phyloP scores from a whole-genome alignment of 208 protist species.

The Trypanosoma mega region DNA sequence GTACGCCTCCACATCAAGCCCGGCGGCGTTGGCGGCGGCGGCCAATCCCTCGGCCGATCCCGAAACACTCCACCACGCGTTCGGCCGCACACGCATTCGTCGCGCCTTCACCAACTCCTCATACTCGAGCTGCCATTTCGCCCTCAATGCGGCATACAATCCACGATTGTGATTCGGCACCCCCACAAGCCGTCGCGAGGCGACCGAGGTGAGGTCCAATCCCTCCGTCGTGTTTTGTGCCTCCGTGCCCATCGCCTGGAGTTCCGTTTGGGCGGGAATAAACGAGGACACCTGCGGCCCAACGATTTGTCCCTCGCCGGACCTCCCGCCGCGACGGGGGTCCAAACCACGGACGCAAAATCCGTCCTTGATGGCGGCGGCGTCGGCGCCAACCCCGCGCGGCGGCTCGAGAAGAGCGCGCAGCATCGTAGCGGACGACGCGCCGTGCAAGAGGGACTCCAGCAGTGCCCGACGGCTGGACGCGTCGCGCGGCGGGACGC shows the following conservation, averaged over 20 bases:
- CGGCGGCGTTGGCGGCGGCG: slow-evolving; percentile 1
- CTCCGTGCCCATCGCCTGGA: too few species aligned
- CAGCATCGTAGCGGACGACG: not conserved
- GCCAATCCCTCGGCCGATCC: slow-evolving; percentile 21
- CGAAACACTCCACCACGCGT: slow-evolving; percentile 34
- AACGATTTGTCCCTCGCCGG: too few species aligned
- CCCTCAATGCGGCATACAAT: slow-evolving; percentile 42
- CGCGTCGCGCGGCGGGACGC: too few species aligned
- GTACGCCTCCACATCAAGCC: slow-evolving; percentile 20
- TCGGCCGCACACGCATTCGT: slow-evolving; percentile 35
- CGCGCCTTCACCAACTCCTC: not conserved
- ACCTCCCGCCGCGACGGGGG: too few species aligned
- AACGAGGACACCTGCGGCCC: too few species aligned
- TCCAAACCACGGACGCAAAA: too few species aligned
- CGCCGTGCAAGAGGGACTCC: not conserved
- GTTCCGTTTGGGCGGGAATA: too few species aligned
- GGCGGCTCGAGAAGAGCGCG: not conserved
- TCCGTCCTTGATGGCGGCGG: too few species aligned
- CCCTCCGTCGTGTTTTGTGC: not conserved
- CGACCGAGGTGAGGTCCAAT: slow-evolving; percentile 7
- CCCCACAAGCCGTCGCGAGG: slow-evolving; percentile 35
- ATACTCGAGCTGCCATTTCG: not conserved
- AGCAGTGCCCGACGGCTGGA: not conserved
- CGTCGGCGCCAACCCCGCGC: too few species aligned
- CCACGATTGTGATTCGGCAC: slow-evolving; percentile 64